phyloP scores from a whole-genome alignment of 441 rosid species.

The Caryocar brasiliense region DNA sequence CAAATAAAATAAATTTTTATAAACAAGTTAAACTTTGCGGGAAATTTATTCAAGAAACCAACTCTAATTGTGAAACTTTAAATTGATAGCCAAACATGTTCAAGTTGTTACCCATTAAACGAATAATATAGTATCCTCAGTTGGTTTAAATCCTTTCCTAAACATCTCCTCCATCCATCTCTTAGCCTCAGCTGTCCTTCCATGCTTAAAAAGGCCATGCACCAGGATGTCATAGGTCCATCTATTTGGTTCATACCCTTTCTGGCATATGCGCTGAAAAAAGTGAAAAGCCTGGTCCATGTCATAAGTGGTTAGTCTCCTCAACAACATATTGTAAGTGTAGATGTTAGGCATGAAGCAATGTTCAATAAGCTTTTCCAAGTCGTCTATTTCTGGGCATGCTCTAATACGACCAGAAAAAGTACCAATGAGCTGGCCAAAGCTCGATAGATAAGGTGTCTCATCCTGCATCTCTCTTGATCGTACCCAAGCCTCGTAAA shows the following conservation, averaged over 20 bases:
- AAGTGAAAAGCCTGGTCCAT: conserved; percentile 38
- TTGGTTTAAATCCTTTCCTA: conserved; percentile 18
- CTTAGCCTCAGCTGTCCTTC: conserved; percentile 29
- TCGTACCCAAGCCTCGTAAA: conserved; percentile 53
- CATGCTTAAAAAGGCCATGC: conserved; percentile 26
- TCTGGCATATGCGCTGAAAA: conserved; percentile 31
- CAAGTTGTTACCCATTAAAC: not conserved
- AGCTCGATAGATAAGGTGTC: conserved; percentile 30
- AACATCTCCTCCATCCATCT: conserved; percentile 30
- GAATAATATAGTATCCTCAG: conserved; percentile 1
- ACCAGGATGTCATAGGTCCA: conserved; percentile 46
- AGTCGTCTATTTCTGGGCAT: conserved; percentile 22
- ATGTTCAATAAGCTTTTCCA: conserved; percentile 43
- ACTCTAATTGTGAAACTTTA: too few species aligned
- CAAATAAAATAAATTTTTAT: too few species aligned
- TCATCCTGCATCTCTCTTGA: conserved; percentile 28
- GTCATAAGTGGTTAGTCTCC: conserved; percentile 25
- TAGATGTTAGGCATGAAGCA: conserved; percentile 49
- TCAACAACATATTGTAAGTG: conserved; percentile 60
- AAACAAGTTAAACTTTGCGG: too few species aligned
- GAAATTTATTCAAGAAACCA: too few species aligned
- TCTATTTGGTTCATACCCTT: conserved; percentile 55
- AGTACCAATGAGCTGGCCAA: conserved; percentile 53
- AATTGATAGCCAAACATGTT: too few species aligned
- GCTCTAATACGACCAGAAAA: conserved; percentile 38